Evolutionary conservation across 2,329 filamentous ascomycete species (phyloP).

Genomic region (Fusarium buharicum): DNA sequence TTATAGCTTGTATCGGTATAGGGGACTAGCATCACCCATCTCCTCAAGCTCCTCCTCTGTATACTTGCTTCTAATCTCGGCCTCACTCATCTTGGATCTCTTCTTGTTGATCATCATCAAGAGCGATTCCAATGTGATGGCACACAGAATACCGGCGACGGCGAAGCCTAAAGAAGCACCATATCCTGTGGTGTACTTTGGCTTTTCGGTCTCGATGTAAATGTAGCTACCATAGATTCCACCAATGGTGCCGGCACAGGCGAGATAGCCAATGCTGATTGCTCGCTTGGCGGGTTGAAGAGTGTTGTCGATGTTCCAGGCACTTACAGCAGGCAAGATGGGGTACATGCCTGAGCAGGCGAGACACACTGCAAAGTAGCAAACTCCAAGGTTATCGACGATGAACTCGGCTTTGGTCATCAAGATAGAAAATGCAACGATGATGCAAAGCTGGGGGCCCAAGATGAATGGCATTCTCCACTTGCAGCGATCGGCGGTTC

Average conservation of each 20-base stretch:
- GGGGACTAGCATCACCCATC: conserved; percentile 49
- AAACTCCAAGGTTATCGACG: conserved; percentile 25
- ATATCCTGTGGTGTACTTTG: conserved; percentile 43
- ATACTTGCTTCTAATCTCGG: conserved; percentile 44
- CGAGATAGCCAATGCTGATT: conserved; percentile 50
- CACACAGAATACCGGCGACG: conserved; percentile 22
- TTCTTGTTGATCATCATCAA: conserved; percentile 43
- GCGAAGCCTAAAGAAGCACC: conserved; percentile 41
- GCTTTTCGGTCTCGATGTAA: conserved; percentile 39
- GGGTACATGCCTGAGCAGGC: conserved; percentile 52
- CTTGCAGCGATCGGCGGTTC: conserved; percentile 46
- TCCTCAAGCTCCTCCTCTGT: conserved; percentile 47
- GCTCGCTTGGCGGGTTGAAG: conserved; percentile 50
- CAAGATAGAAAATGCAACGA: conserved; percentile 45
- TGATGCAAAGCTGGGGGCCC: conserved; percentile 42
- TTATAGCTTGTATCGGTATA: conserved; percentile 33
- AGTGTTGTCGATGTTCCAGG: conserved; percentile 53
- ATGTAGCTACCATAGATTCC: conserved; percentile 44
- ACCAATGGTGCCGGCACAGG: conserved; percentile 40
- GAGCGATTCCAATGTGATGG: conserved; percentile 34
- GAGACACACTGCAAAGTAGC: conserved; percentile 38
- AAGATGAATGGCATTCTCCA: conserved; percentile 52
- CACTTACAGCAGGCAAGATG: conserved; percentile 47
- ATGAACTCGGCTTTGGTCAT: conserved; percentile 37
- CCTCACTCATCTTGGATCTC: conserved; percentile 36